Evolutionary conservation across 768 basidiomycete species (phyloP), one percentile per base, ranked within the genome.

Genomic region (Termitomyces sp.): DNA sequence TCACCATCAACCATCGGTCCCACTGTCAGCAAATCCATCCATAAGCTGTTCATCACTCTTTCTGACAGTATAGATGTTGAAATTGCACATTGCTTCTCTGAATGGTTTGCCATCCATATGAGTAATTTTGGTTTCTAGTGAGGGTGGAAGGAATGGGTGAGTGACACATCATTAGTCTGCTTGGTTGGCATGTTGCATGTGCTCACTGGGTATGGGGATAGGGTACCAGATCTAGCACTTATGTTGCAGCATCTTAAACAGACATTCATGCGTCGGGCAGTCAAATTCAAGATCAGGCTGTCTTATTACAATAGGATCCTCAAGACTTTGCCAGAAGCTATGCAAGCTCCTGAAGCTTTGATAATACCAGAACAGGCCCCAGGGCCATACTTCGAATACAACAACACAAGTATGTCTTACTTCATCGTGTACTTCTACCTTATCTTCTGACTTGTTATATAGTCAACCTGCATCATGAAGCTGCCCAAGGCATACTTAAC

Each of bases 81-180:
- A 60, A 76, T 92, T 52, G 79, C 87, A 1, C 82, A 88, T 48
- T 79, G 93, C 32, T 91, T 95, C 58, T 86, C 91, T 0, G 95
- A 98, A 59, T 99, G 97, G 97, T 97, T 98, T 64, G 82, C 93
- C 2, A 80, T 91, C 2, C 97, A 99, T 67, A 89, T 99, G 87
- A 95, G 93, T 63, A 99, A 99, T 74, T 99, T 98, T 70, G 89
- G 88, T 26, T 99, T 98, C 74, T 87, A 89, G 66, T 98, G 97
- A 97, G 93, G 97, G 14, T 99, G 97, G 97, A 95, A 93, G 67
- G 97, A 98, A 81, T 99, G 97, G n/a, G 96, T 95, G 52, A 45
- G 86, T 73, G 12, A 12, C 5, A 4, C 26, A 6, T 42, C n/a
- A 12, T 12, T 33, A 9, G 20, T 16, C 13, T 22, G 1, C 3